Base-by-base conservation (phyloP, 495 filamentous ascomycete genomes). In the Hypoxylon crocopeplum region DNA sequence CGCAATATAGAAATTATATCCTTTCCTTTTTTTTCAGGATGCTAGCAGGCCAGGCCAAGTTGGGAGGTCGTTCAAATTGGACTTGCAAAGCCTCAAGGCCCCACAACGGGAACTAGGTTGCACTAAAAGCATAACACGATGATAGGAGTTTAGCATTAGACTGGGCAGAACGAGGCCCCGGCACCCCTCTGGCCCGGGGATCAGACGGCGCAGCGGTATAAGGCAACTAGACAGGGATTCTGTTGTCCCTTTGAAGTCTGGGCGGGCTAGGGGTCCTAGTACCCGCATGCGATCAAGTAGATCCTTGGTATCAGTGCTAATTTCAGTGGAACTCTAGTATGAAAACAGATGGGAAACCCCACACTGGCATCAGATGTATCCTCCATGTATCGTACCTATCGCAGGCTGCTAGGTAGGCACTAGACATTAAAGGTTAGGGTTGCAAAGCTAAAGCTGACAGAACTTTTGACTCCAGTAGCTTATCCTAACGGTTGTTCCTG, bases 71-170 rank as follows among this genome's bases (percentile, higher is more conserved):
- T 61, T 47, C 46, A 66, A 66, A 56, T 66, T 60, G 62, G 56
- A 60, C 50, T 60, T 49, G 30, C 51, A 66, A 64, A 70, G 68
- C 68, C 68, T 65, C 68, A 70, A 22, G 19, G 68, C 62, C 65
- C 68, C 68, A 70, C 68, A 70, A 67, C 68, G 68, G 68, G 64
- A 70, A 48, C 68, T 70, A 70, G 64, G 50, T 57, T 55, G 49
- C 51, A 61, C 52, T 59, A 66, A 60, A 62, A 57, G 47, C 38
- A 64, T 49, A 49, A 55, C 44, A 64, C 59, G 30, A 30, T 45
- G 54, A 55, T 59, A 46, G 48, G 39, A 56, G 38, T 16, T 22
- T 25, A 22, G 55, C 3, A 38, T 16, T 33, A 46, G 58, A 20
- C 44, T 37, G 40, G 38, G 44, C 58, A 51, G n/a, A 41, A 51